These are phyloP conservation scores for Phytophthora idaei DNA, from an alignment of 352 stramenopile species.

Conservation along the genomic window DNA sequence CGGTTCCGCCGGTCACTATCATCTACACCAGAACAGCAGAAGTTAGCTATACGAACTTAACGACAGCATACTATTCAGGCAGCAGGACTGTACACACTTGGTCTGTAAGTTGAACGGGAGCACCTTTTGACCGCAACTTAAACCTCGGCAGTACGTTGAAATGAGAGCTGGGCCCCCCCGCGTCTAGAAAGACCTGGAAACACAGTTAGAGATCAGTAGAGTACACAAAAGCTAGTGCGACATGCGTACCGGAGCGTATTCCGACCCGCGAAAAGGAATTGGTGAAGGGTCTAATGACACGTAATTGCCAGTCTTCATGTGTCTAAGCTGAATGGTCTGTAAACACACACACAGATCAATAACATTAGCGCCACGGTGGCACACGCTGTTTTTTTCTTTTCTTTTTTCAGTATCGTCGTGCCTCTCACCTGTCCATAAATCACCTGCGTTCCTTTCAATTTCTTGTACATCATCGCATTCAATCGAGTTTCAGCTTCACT, in stretches of 20 bases:
- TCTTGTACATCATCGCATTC: conserved; percentile 79
- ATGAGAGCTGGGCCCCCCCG: conserved; percentile 49
- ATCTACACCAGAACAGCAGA: conserved; percentile 30
- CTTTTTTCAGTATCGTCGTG: no score
- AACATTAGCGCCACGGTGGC: background rate
- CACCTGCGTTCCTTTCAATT: conserved; percentile 60
- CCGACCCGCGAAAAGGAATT: conserved; percentile 56
- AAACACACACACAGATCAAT: background rate
- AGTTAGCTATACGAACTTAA: background rate
- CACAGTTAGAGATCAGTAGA: conserved; percentile 23
- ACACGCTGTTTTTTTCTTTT: background rate
- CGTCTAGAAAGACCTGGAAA: conserved; percentile 55
- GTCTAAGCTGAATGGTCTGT: conserved; percentile 64
- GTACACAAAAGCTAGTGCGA: background rate
- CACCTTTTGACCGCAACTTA: conserved; percentile 68
- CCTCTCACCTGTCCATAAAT: conserved; percentile 65
- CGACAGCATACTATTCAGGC: background rate
- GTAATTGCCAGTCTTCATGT: conserved; percentile 68
- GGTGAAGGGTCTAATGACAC: conserved; percentile 52
- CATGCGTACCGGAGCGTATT: conserved; percentile 52
- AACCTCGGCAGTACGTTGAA: conserved; percentile 65
- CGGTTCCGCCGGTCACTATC: conserved; percentile 53
- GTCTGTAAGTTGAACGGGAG: conserved; percentile 68
- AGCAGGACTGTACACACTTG: conserved; percentile 39
- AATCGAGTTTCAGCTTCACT: conserved; percentile 66